Conservation (phyloP, 2,329 filamentous ascomycete genomes). For the Xenoacremonium recifei region DNA sequence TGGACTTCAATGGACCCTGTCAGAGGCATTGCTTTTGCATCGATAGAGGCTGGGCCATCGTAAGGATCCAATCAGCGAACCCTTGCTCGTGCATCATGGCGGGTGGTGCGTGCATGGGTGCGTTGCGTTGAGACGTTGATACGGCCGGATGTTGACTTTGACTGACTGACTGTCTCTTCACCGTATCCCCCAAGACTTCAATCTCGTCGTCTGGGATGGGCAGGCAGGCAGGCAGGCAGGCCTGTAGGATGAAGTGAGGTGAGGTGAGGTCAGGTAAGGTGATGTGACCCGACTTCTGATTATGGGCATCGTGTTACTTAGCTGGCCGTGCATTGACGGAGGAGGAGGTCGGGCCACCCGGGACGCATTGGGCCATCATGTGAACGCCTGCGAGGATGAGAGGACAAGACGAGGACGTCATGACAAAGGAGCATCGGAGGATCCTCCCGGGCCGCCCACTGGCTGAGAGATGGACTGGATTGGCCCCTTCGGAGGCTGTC, state of each 20-base stretch:
- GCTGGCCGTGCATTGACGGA: too few species aligned
- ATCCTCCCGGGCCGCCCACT: too few species aligned
- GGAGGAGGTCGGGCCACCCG: constrained; percentile 14
- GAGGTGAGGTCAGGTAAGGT: constrained; percentile 18
- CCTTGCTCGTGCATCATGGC: constrained; percentile 15
- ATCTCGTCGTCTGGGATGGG: too few species aligned
- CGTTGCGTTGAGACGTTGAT: too few species aligned
- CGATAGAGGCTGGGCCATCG: constrained; percentile 15
- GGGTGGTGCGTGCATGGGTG: too few species aligned
- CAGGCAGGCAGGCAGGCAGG: constrained; percentile 10
- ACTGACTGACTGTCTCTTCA: too few species aligned
- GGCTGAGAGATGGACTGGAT: too few species aligned
- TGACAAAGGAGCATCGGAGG: neutral
- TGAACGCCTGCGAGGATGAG: constrained; percentile 8
- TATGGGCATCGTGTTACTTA: constrained; percentile 10
- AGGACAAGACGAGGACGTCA: constrained; percentile 4
- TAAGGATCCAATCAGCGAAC: constrained; percentile 17
- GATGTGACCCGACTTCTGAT: constrained; percentile 14
- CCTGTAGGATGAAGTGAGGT: constrained; percentile 10
- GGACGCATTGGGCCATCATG: constrained; percentile 12
- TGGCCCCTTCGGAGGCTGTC: too few species aligned
- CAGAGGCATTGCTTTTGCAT: constrained; percentile 19
- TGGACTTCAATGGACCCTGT: constrained; percentile 20
- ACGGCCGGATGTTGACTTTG: too few species aligned
- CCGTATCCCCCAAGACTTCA: too few species aligned